phyloP scores from a whole-genome alignment of 1,284 basidiomycete species.

The Heliocybe sulcata region DNA sequence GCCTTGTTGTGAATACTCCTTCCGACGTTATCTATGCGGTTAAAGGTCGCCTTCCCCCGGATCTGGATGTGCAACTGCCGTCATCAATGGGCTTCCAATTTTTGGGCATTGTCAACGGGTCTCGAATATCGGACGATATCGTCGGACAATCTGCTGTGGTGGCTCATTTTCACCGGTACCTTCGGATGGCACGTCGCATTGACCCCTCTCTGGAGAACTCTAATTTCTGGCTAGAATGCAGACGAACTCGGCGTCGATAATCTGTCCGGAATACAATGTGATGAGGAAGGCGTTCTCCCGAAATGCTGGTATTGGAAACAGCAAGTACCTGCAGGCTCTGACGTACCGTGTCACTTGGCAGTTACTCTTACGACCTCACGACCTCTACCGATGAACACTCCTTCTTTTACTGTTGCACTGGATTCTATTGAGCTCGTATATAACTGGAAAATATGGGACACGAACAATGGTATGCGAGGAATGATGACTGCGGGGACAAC shows the following conservation, averaged over 20 bases:
- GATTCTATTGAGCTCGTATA: conserved; percentile 46
- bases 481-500: background rate
- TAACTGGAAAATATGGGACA: conserved; percentile 30
- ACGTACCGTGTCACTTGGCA: conserved; percentile 14
- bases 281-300: conserved; percentile 32
- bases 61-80: conserved; percentile 42
- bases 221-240: conserved; percentile 39
- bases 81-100: conserved; percentile 46
- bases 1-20: conserved; percentile 29
- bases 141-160: background rate
- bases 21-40: conserved; percentile 22
- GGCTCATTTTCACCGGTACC: conserved; percentile 19
- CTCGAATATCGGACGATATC: conserved; percentile 23
- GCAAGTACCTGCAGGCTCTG: background rate
- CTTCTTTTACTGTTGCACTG: conserved; percentile 30
- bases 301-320: conserved; percentile 25
- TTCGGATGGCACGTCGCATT: conserved; percentile 36
- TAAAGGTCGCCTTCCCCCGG: conserved; percentile 34
- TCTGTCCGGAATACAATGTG: conserved; percentile 42
- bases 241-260: conserved; percentile 44
- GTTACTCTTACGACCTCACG: conserved; percentile 39
- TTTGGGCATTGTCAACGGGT: conserved; percentile 42
- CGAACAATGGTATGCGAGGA: background rate
- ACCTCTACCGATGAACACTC: conserved; percentile 23
- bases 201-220: background rate